Percentiles rank a stretch among this genome's conserved stretches.
Evolutionary conservation across 306 rosid species (phyloP).

Genomic region (Betula pendula): DNA sequence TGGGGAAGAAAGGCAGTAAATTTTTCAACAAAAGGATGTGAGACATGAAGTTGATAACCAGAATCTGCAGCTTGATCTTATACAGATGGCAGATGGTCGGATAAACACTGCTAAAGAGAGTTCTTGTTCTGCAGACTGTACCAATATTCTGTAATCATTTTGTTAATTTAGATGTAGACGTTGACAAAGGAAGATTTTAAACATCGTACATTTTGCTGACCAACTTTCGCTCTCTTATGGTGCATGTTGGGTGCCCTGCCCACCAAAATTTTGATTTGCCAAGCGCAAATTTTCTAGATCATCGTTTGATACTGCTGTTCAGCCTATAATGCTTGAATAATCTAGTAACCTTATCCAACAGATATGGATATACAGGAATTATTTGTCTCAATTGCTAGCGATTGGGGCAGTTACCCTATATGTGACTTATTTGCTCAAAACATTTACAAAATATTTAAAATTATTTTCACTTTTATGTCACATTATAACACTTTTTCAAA

Average conservation of each 20-base stretch:
- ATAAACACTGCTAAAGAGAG: constrained; percentile 20
- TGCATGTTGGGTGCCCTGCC: not conserved
- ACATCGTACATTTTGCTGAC: not conserved
- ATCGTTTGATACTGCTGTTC: not conserved
- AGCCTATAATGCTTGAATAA: not conserved
- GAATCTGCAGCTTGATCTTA: constrained; percentile 32
- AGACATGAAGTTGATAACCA: constrained; percentile 35
- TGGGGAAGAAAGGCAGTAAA: constrained; percentile 79
- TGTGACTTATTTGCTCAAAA: too few species aligned
- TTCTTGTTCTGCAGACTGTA: constrained; percentile 30
- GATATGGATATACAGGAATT: too few species aligned
- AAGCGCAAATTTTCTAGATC: not conserved
- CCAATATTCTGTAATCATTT: constrained; percentile 26
- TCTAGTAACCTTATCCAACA: not conserved
- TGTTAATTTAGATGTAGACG: constrained; percentile 38
- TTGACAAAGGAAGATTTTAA: constrained; percentile 27
- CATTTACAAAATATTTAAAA: too few species aligned
- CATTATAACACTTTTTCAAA: too few species aligned
- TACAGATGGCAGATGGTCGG: too few species aligned
- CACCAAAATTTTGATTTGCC: not conserved
- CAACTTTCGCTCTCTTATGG: not conserved
- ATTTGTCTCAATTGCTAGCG: too few species aligned
- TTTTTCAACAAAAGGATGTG: constrained; percentile 68
- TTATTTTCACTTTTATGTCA: too few species aligned
- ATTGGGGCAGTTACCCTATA: too few species aligned